These are phyloP conservation scores for Colletotrichum musicola DNA, from an alignment of 2,329 filamentous ascomycete species.

Conservation along the genomic window DNA sequence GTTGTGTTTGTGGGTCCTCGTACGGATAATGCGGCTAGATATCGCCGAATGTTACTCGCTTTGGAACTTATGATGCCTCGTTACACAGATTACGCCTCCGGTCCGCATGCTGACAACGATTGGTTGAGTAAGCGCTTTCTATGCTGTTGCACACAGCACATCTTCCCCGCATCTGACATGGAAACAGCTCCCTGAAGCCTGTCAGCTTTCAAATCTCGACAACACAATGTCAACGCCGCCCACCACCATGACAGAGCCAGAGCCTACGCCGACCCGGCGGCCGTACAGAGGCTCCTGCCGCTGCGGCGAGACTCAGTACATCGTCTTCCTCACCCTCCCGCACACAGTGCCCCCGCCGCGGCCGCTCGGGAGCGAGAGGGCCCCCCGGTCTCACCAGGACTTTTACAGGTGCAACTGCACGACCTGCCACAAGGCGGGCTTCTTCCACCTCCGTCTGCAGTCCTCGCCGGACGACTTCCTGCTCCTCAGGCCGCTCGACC, in stretches of 20 bases:
- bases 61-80: too few relatives aligned
- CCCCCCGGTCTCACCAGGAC: conserved; percentile 42
- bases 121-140: too few relatives aligned
- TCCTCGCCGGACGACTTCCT: conserved; percentile 56
- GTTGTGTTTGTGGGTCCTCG: too few relatives aligned
- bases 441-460: conserved; percentile 58
- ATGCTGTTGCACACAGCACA: too few relatives aligned
- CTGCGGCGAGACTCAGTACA: conserved; percentile 58
- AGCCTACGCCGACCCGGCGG: conserved; percentile 37
- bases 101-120: too few relatives aligned
- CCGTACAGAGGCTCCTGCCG: conserved; percentile 59
- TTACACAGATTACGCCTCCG: too few relatives aligned
- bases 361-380: background rate
- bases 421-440: conserved; percentile 61
- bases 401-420: conserved; percentile 62
- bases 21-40: too few relatives aligned
- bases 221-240: too few relatives aligned
- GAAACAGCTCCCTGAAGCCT: background rate
- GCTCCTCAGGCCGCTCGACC: conserved; percentile 56
- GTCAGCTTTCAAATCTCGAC: background rate
- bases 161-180: conserved; percentile 13
- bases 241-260: background rate
- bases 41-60: too few relatives aligned
- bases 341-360: conserved; percentile 37
- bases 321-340: conserved; percentile 59